Evolutionary conservation across 2,329 filamentous ascomycete genomes (phyloP), one percentile per base, ranked within the genome.

Genomic region (Penicillium frequentans): DNA sequence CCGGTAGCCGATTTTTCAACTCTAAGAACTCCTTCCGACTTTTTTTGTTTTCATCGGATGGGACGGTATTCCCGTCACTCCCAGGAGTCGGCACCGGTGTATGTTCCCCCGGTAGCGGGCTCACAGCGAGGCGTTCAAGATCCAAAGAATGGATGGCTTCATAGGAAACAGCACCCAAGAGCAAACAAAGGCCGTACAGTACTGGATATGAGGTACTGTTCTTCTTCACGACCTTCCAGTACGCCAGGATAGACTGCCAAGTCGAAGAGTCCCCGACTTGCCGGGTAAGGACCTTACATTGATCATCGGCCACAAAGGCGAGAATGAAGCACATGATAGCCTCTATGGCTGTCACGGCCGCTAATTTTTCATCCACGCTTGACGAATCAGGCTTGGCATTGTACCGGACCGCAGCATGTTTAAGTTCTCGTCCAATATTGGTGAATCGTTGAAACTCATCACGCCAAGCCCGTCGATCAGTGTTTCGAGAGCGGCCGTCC

Each of bases 191-290:
- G 29, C 75, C 77, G 54, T 77, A 66, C 14, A 82, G 69, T 26
- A 73, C 72, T 6, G 74, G 73, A 52, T 75, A 78, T 23, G 70
- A 63, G 23, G 64, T 62, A 21, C 74, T 75, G 37, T 73, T 72
- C 52, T 69, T 70, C 56, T 69, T 71, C 27, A 81, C 74, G 46
- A 77, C 79, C 27, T 73, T 70, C 74, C 79, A 79, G 54, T 81
- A 80, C 21, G 74, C 70, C 16, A 81, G 66, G 24, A 81, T 78
- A 23, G 75, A 77, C 26, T 75, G 69, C 81, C 81, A 83, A 37
- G 69, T 72, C 2, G 72, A 68, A 13, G 74, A 75, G 50, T 76
- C 73, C 13, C 70, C 74, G 29, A 71, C 55, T 66, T 74, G 73
- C 21, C 76, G 73, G 26, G 63, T 65, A 27, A 74, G 52, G 2